Conservation (phyloP, 2,329 filamentous ascomycete species). For the Ophiognomonia clavigignenti-juglandacearum region DNA sequence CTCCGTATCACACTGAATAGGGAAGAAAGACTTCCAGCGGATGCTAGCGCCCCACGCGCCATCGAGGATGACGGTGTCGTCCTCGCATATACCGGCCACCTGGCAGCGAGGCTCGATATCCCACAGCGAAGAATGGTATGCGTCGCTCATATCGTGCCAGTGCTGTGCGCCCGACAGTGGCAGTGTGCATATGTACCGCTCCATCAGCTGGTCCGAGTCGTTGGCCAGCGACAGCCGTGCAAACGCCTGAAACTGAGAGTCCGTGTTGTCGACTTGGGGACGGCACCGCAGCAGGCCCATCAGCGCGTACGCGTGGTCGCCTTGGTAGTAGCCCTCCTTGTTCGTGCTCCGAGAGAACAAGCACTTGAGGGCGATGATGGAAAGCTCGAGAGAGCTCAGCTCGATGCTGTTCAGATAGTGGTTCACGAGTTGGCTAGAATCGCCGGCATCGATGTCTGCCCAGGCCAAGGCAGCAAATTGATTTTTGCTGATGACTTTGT, state of each 20-base stretch:
- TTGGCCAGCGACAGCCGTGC: constrained; percentile 29
- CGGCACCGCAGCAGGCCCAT: constrained; percentile 31
- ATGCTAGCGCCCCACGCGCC: constrained; percentile 27
- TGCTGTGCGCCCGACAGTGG: constrained; percentile 20
- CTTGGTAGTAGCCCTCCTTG: constrained; percentile 17
- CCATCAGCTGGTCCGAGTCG: constrained; percentile 29
- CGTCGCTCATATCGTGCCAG: constrained; percentile 28
- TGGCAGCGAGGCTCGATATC: constrained; percentile 29
- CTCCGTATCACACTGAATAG: constrained; percentile 1
- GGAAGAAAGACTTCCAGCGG: constrained; percentile 27
- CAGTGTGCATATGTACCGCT: constrained; percentile 28
- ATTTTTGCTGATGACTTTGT: background rate
- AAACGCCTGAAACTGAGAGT: constrained; percentile 32
- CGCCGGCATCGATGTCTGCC: constrained; percentile 24
- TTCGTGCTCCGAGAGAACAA: constrained; percentile 24
- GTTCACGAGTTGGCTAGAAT: constrained; percentile 28
- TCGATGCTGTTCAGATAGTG: constrained; percentile 28
- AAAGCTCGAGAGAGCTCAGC: constrained; percentile 29
- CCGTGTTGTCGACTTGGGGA: constrained; percentile 27
- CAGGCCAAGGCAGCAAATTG: constrained; percentile 18
- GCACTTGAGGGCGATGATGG: constrained; percentile 26
- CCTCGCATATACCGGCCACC: constrained; percentile 28
- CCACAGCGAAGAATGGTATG: constrained; percentile 27
- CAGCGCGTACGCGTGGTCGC: constrained; percentile 31
- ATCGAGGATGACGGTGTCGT: constrained; percentile 30